These are phyloP conservation scores for Aurinia saxatilis DNA, from an alignment of 345 rosid genomes.

Conservation along the genomic window DNA sequence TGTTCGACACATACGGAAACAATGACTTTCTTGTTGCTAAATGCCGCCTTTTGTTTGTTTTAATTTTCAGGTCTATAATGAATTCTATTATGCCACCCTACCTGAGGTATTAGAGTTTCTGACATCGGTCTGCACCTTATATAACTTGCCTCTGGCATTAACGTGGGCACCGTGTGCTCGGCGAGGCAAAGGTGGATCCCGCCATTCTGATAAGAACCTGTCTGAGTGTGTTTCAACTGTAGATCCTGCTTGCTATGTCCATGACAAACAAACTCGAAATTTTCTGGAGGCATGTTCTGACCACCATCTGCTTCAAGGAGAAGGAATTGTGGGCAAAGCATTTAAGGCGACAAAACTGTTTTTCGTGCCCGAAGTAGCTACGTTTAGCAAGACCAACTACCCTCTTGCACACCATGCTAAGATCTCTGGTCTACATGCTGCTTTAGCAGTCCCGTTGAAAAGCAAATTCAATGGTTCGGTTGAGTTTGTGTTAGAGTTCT, in stretches of 20 bases:
- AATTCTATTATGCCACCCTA: slow-evolving; percentile 44
- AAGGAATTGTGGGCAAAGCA: slow-evolving; percentile 86
- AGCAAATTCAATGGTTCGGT: slow-evolving; percentile 37
- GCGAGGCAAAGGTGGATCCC: slow-evolving; percentile 65
- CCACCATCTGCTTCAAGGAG: slow-evolving; percentile 65
- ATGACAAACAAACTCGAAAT: slow-evolving; percentile 31
- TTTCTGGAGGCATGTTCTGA: slow-evolving; percentile 79
- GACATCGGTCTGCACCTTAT: slow-evolving; percentile 47
- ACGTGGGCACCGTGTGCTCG: slow-evolving; percentile 73
- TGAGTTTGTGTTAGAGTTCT: slow-evolving; percentile 83
- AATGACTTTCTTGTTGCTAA: not conserved
- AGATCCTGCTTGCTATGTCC: slow-evolving; percentile 63
- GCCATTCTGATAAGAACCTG: slow-evolving; percentile 60
- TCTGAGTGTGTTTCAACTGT: slow-evolving; percentile 61
- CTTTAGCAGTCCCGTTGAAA: slow-evolving; percentile 67
- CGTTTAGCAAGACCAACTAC: slow-evolving; percentile 65
- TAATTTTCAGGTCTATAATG: slow-evolving; percentile 40
- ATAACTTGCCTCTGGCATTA: slow-evolving; percentile 71
- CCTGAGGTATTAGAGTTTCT: slow-evolving; percentile 51
- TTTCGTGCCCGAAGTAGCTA: slow-evolving; percentile 54
- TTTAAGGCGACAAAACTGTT: slow-evolving; percentile 50
- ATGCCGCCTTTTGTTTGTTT: slow-evolving; percentile 8
- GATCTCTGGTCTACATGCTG: slow-evolving; percentile 64
- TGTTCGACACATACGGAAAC: not conserved
- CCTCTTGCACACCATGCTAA: slow-evolving; percentile 89